Evolutionary conservation across 768 basidiomycete genomes (phyloP).

Genomic region (Termitomyces sp.): DNA sequence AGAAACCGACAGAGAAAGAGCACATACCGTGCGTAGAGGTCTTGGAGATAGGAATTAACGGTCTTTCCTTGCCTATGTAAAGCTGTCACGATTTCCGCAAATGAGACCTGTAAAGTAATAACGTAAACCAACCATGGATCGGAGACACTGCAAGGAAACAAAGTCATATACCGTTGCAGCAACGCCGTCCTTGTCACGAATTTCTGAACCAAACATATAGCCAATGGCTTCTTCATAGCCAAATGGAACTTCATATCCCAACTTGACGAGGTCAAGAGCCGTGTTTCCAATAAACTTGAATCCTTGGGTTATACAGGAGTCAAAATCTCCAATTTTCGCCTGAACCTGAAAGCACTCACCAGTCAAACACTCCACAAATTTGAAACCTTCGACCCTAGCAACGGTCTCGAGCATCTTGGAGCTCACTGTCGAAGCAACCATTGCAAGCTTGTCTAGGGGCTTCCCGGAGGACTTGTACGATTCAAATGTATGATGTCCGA

Average conservation of each 20-base stretch:
- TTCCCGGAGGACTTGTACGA: constrained; percentile 38
- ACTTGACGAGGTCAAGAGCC: constrained; percentile 55
- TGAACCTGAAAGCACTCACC: constrained; percentile 36
- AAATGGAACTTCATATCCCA: constrained; percentile 73
- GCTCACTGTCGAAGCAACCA: constrained; percentile 89
- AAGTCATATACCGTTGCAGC: constrained; percentile 58
- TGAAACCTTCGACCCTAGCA: constrained; percentile 74
- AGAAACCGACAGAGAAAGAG: not conserved
- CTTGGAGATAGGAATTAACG: constrained; percentile 53
- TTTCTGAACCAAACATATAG: constrained; percentile 77
- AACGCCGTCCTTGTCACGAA: constrained; percentile 88
- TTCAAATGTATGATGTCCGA: constrained; percentile 40
- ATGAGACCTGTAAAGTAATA: constrained; percentile 44
- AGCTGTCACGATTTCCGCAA: constrained; percentile 60
- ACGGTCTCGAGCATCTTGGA: constrained; percentile 86
- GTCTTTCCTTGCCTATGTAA: constrained; percentile 51
- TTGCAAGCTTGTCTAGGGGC: constrained; percentile 59
- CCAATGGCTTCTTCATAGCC: constrained; percentile 94
- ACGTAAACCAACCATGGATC: not conserved
- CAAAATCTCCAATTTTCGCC: not conserved
- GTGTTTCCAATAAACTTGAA: constrained; percentile 93
- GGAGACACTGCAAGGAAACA: not conserved
- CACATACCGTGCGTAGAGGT: constrained; percentile 54
- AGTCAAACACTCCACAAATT: constrained; percentile 81
- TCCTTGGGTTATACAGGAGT: constrained; percentile 35